These are phyloP conservation scores for Phaffomyces antillensis DNA, from an alignment of 805 yeast genomes.

Conservation along the genomic window DNA sequence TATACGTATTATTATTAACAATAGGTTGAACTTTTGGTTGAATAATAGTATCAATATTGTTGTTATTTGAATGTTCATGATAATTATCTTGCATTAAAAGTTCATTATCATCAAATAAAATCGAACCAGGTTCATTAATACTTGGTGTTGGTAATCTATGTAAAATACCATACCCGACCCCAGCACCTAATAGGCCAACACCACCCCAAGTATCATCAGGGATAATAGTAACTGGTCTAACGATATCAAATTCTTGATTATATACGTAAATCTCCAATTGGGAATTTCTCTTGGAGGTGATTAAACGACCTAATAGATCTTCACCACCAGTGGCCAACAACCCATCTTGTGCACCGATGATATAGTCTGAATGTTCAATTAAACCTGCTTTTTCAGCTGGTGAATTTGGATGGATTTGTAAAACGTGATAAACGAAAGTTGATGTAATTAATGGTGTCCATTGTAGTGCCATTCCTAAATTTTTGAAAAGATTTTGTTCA, in stretches of 20 bases:
- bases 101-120: slow-evolving; percentile 30
- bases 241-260: slow-evolving; percentile 78
- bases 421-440: slow-evolving; percentile 81
- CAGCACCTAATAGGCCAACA: slow-evolving; percentile 81
- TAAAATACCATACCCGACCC: slow-evolving; percentile 86
- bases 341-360: slow-evolving; percentile 85
- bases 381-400: slow-evolving; percentile 84
- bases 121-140: slow-evolving; percentile 32
- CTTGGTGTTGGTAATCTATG: slow-evolving; percentile 76
- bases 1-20: slow-evolving; percentile 1
- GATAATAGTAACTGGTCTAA: slow-evolving; percentile 79
- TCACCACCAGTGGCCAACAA: slow-evolving; percentile 84
- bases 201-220: slow-evolving; percentile 79
- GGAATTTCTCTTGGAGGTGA: slow-evolving; percentile 42
- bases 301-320: slow-evolving; percentile 60
- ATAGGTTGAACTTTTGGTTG: not conserved
- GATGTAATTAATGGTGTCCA: slow-evolving; percentile 71
- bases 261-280: slow-evolving; percentile 63
- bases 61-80: no score
- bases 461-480: slow-evolving; percentile 63
- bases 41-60: not conserved
- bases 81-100: slow-evolving; percentile 3
- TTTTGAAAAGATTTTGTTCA: slow-evolving; percentile 33
- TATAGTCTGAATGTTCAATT: slow-evolving; percentile 79
- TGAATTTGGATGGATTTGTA: slow-evolving; percentile 62